Evolutionary conservation across 495 filamentous ascomycete genomes (phyloP), one percentile per base, ranked within the genome.

Genomic region (Penicillium flavigenum): DNA sequence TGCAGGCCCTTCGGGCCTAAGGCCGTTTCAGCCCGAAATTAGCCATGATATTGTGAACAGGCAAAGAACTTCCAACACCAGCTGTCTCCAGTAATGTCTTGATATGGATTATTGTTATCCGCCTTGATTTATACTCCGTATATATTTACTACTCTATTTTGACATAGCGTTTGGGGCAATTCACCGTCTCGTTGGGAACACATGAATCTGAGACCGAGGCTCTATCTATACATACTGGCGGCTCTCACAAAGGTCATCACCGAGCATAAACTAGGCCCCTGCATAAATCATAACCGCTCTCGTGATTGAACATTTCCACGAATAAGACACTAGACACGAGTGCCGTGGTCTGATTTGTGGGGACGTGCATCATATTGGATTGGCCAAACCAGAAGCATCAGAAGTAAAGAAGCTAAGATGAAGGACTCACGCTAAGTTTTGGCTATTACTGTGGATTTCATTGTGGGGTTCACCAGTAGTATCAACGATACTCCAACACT

Each of bases 381-480:
- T 16, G 29, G 26, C 34, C 29, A 44, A 41, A 48, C 51, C 55
- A 62, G 63, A 63, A 63, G 62, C 61, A 39, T 54, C 14, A 49
- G 11, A 44, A 47, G 38, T 36, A 29, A 62, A 36, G 36, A 54
- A 22, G 42, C 43, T 64, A 55, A 59, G 36, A 61, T 64, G 58
- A 59, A 67, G 60, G 62, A 63, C 57, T 54, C 47, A 51, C 34
- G 20, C 14, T 24, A 47, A 36, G 59, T 50, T 51, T 61, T 51
- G 54, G 56, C 66, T 61, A 62, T 54, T 50, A 56, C 36, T 61
- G 62, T 59, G 60, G 55, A 69, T 67, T 63, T 2, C 49, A 51
- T 32, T 61, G 58, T 59, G 60, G 63, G 62, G 61, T 50, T 51
- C 41, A 57, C 49, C 57, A 58, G 26, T 32, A 24, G 47, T 36